Base-by-base conservation (phyloP, 2,329 filamentous ascomycete species). In the Stagonosporopsis cucurbitacearum region DNA sequence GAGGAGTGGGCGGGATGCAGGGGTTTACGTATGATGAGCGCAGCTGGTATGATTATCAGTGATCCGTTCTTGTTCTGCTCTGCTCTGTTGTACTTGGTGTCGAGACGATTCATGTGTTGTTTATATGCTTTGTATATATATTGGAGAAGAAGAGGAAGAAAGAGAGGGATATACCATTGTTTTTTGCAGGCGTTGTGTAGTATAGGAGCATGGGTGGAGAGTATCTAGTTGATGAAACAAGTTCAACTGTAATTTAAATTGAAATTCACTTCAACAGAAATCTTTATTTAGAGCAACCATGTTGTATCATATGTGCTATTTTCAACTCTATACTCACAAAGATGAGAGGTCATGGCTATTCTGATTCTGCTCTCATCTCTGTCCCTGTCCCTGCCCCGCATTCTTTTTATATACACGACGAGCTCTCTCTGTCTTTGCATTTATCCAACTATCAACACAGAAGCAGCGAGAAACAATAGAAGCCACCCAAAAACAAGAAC, bases 21-120 rank as follows among this genome's bases (percentile, higher is more conserved):
- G 62, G 65, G 0, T 69, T 66, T 33, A 64, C 67, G 25, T 69
- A 71, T 40, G 60, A 66, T 45, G 68, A 70, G 53, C 51, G 53
- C 46, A 63, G 59, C 32, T 70, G 68, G 68, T 70, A 69, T 12
- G 53, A 50, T 13, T 51, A 56, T 25, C 41, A 56, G 23, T 50
- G 36, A 44, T 23, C 17, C 12, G 5, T 11, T 32, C 22, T 32
- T 35, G 13, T 36, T 6, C 11, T 36, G n/a, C 9, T 17, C 8
- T 36, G 6, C 11, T 36, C 17, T 22, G 19, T 13, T 30, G 26
- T 26, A 9, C 17, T n/a, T 19, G 12, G 2, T 41, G 22, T 26
- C 9, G 12, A 25, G 12, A 8, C 33, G n/a, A 20, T 37, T 17
- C 11, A 20, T 9, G n/a, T 20, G n/a, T 20, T 37, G 35, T 37